Evolutionary conservation across 495 filamentous ascomycete genomes (phyloP), one percentile per base, ranked within the genome.

Genomic region (Daldinia vernicosa): DNA sequence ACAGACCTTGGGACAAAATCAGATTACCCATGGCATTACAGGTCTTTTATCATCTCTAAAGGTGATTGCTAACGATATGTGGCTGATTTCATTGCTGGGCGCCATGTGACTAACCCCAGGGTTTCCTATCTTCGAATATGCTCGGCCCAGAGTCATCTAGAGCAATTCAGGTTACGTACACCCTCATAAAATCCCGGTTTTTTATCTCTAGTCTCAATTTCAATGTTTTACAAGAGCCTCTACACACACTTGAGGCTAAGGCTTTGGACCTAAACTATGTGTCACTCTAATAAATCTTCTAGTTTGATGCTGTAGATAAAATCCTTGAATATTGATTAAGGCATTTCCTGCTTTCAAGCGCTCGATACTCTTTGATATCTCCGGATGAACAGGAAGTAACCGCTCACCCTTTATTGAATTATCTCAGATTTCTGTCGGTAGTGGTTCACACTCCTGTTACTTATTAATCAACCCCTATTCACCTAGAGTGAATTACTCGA

Each of bases 401-500:
- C 7, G 19, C 7, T 33, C 43, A 0, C 9, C 19, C 3, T 47
- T 24, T 24, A 19, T 47, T 22, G 0, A 22, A 22, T 4, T 3
- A 47, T 24, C 9, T 45, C 1, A 22, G 43, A 22, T 47, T 8
- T 12, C 19, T 24, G 9, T 24, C 43, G 8, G 19, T 4, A 9
- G 7, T 47, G 8, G n/a, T 8, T 2, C 43, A 47, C 17, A 47
- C 9, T 5, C 43, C 8, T 19, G 19, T 19, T 24, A 24, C 7
- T 8, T 24, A 39, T 15, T 4, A 14, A 6, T 17, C 8, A 17
- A 14, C n/a, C 56, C 14, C 27, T 24, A 32, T 22, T 26, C 33
- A 43, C 14, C 8, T 32, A 15, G 32, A 4, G 37, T 60, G 37
- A 74, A 74, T 35, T 75, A 64, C 12, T 68, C 70, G 14, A 75